A percentile compares a stretch with the other conserved stretches of the same genome.
Evolutionary conservation across 371 early-diverging fungal species (phyloP).

Genomic region (Syncephalastrum contaminatum): DNA sequence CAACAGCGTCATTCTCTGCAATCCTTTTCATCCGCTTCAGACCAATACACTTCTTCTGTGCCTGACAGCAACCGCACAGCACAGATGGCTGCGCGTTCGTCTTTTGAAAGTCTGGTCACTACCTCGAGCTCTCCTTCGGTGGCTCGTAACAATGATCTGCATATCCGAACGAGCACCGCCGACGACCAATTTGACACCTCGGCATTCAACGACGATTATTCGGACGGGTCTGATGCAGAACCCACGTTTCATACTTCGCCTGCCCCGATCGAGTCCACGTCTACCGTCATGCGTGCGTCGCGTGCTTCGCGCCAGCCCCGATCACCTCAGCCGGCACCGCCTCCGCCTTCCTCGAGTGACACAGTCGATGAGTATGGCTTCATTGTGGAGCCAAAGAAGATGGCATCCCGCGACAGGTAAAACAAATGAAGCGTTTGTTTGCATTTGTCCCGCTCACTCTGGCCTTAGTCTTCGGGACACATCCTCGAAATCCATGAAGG

Average conservation of each 20-base stretch:
- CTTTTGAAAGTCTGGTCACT: conserved; percentile 33
- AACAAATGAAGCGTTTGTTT: conserved; percentile 13
- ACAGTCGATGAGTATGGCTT: conserved; percentile 60
- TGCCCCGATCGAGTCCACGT: conserved; percentile 6
- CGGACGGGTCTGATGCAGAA: conserved; percentile 29
- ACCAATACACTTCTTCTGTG: conserved; percentile 20
- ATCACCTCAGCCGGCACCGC: neutral
- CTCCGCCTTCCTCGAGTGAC: neutral
- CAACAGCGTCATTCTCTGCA: conserved; percentile 15
- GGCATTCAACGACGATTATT: conserved; percentile 45
- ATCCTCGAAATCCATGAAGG: conserved; percentile 37
- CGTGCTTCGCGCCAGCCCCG: neutral
- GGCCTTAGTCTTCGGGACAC: conserved; percentile 9
- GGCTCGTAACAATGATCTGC: too few species aligned
- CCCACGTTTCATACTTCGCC: conserved; percentile 5
- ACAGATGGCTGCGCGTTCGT: conserved; percentile 21
- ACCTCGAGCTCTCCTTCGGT: conserved; percentile 3
- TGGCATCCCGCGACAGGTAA: too few species aligned
- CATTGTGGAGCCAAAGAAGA: conserved; percentile 28
- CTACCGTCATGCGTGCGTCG: conserved; percentile 8
- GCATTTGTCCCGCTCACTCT: neutral
- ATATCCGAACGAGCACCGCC: neutral
- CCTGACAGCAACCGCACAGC: conserved; percentile 5
- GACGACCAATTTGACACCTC: conserved; percentile 36
- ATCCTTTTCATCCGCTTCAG: conserved; percentile 29